These are phyloP conservation scores for Fusarium subglutinans DNA, from an alignment of 2,329 filamentous ascomycete genomes.

Conservation along the genomic window DNA sequence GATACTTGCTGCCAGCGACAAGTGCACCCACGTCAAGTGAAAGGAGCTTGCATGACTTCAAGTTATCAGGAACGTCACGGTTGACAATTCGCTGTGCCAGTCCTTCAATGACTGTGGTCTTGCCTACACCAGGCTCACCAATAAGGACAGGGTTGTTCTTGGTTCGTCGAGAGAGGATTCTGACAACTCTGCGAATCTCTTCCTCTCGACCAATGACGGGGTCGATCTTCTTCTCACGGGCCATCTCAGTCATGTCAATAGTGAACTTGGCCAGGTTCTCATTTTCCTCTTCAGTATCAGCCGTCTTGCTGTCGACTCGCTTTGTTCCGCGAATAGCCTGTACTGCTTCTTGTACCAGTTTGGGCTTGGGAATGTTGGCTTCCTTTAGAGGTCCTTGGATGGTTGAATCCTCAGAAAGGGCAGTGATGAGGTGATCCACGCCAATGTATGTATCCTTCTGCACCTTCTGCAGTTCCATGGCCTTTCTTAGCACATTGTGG, in stretches of 20 bases:
- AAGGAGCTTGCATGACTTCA: constrained; percentile 91
- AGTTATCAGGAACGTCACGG: constrained; percentile 92
- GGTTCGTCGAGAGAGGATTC: constrained; percentile 90
- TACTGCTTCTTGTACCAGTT: constrained; percentile 90
- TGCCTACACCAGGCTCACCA: constrained; percentile 96
- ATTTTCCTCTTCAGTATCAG: constrained; percentile 89
- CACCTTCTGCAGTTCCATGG: constrained; percentile 92
- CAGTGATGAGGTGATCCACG: constrained; percentile 91
- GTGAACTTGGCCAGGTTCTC: constrained; percentile 99
- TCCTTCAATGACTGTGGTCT: constrained; percentile 97
- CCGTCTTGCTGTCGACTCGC: constrained; percentile 94
- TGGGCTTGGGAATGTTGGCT: constrained; percentile 89
- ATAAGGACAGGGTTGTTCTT: constrained; percentile 99
- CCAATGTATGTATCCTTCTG: constrained; percentile 97
- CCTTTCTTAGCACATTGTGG: constrained; percentile 81
- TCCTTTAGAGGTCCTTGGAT: constrained; percentile 82
- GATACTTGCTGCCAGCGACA: constrained; percentile 97
- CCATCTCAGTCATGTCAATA: constrained; percentile 97
- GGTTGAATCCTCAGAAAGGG: constrained; percentile 79
- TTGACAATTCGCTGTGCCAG: constrained; percentile 96
- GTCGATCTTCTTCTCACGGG: constrained; percentile 96
- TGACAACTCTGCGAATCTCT: constrained; percentile 90
- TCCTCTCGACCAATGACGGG: constrained; percentile 97
- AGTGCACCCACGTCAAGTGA: constrained; percentile 95
- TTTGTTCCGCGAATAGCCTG: constrained; percentile 91